Percentiles rank a stretch among this genome's conserved stretches.
Conservation (phyloP, 169 alveolate species). For the Haemoproteus tartakovskyi region DNA sequence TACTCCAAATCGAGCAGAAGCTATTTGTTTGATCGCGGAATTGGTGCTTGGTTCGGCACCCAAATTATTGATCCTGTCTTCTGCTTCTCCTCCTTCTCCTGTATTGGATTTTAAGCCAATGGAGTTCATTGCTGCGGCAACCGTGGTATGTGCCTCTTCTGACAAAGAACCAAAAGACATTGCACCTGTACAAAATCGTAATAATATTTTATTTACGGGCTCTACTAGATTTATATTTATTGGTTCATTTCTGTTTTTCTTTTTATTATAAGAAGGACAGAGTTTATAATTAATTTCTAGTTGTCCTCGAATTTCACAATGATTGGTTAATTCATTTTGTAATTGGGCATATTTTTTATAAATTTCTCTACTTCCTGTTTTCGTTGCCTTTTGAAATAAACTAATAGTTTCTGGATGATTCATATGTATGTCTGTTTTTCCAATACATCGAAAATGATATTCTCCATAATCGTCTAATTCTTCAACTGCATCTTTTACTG, state of each 20-base stretch:
- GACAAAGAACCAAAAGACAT: slow-evolving; percentile 72
- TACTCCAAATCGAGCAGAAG: slow-evolving; percentile 81
- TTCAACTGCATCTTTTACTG: slow-evolving; percentile 67
- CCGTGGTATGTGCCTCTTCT: slow-evolving; percentile 75
- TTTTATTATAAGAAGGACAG: slow-evolving; percentile 65
- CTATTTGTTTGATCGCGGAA: slow-evolving; percentile 78
- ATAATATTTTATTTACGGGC: slow-evolving; percentile 45
- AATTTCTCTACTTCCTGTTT: slow-evolving; percentile 63
- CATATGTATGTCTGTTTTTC: slow-evolving; percentile 71
- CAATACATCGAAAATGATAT: slow-evolving; percentile 74
- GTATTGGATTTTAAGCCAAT: slow-evolving; percentile 76
- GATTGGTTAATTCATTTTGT: slow-evolving; percentile 69
- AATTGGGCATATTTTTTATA: slow-evolving; percentile 66
- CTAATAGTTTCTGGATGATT: slow-evolving; percentile 77
- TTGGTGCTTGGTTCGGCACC: slow-evolving; percentile 45
- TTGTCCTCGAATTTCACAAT: slow-evolving; percentile 75
- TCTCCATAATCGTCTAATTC: slow-evolving; percentile 73
- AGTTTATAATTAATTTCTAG: slow-evolving; percentile 71
- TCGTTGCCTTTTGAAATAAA: slow-evolving; percentile 72
- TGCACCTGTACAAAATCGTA: slow-evolving; percentile 75
- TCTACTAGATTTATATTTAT: slow-evolving; percentile 71
- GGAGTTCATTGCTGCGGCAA: slow-evolving; percentile 77
- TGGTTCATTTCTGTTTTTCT: slow-evolving; percentile 70
- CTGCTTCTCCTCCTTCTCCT: slow-evolving; percentile 84
- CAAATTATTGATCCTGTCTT: slow-evolving; percentile 44